Evolutionary conservation across 148 eudicot genomes (phyloP).

Genomic region (Salicornia ramosissima): DNA sequence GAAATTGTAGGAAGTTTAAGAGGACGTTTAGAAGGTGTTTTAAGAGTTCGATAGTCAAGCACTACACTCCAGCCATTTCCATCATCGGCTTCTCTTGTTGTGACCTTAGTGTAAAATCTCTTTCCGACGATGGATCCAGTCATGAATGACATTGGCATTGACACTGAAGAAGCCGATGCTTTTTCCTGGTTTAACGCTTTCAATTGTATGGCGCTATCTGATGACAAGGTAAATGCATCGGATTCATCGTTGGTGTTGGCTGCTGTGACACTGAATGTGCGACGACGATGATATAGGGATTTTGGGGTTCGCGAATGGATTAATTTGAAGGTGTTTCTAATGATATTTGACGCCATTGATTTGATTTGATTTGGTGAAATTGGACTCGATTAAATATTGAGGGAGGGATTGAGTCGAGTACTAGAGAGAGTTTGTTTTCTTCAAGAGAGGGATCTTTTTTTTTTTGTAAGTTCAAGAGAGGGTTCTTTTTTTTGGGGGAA

Average conservation of each 20-base stretch:
- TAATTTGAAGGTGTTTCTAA: constrained; percentile 39
- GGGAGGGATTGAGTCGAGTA: too few relatives aligned
- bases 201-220: constrained; percentile 35
- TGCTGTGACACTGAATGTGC: constrained; percentile 23
- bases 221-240: constrained; percentile 40
- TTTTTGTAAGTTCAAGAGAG: too few relatives aligned
- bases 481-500: too few relatives aligned
- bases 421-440: too few relatives aligned
- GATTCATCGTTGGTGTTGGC: constrained; percentile 28
- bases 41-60: constrained; percentile 89
- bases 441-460: too few relatives aligned
- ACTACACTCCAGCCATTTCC: constrained; percentile 83
- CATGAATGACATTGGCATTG: constrained; percentile 86
- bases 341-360: constrained; percentile 8
- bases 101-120: constrained; percentile 71
- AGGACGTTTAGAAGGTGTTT: constrained; percentile 68
- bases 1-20: constrained; percentile 64
- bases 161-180: constrained; percentile 56
- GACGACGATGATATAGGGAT: constrained; percentile 3
- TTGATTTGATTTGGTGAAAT: too few relatives aligned
- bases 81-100: constrained; percentile 70
- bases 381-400: too few relatives aligned
- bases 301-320: constrained; percentile 26
- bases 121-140: constrained; percentile 86
- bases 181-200: constrained; percentile 28